A percentile compares a stretch with the other conserved stretches of the same genome.
phyloP scores from a whole-genome alignment of 495 filamentous ascomycete species.

The Penicillium turbatum region DNA sequence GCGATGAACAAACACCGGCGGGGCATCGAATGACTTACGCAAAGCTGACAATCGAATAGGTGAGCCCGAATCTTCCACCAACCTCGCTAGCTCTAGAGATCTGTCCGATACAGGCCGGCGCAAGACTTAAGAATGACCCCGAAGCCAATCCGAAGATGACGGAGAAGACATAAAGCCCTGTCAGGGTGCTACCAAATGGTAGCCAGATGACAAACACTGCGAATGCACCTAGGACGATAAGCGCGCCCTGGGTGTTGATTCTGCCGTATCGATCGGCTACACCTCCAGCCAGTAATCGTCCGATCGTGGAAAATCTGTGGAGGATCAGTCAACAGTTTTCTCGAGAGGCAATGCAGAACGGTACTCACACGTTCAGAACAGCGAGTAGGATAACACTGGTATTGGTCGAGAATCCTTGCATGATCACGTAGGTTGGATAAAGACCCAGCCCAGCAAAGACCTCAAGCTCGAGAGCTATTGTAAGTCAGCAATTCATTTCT shows the following conservation, averaged over 20 bases:
- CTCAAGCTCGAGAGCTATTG: constrained; percentile 44
- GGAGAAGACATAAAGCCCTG: constrained; percentile 53
- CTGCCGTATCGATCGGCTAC: constrained; percentile 67
- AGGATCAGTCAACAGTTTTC: not conserved
- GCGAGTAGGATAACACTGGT: constrained; percentile 34
- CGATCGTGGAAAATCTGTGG: constrained; percentile 40
- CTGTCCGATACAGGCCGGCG: constrained; percentile 59
- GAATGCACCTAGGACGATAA: constrained; percentile 44
- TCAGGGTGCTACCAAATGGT: constrained; percentile 48
- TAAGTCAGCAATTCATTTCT: constrained; percentile 22
- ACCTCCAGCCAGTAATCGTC: constrained; percentile 65
- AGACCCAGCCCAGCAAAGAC: constrained; percentile 49
- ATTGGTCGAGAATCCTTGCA: constrained; percentile 34
- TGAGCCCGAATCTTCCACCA: constrained; percentile 62
- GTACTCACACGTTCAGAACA: constrained; percentile 31
- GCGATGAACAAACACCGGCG: not conserved
- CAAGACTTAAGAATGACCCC: constrained; percentile 58
- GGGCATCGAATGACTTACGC: constrained; percentile 34
- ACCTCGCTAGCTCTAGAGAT: constrained; percentile 60
- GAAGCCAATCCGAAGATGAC: constrained; percentile 57
- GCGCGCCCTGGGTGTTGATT: constrained; percentile 51
- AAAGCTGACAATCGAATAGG: constrained; percentile 61
- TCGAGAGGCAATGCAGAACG: not conserved
- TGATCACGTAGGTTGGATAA: constrained; percentile 46
- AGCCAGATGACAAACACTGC: constrained; percentile 55